phyloP scores from a whole-genome alignment of 2,329 filamentous ascomycete genomes.

The Colletotrichum sp. region DNA sequence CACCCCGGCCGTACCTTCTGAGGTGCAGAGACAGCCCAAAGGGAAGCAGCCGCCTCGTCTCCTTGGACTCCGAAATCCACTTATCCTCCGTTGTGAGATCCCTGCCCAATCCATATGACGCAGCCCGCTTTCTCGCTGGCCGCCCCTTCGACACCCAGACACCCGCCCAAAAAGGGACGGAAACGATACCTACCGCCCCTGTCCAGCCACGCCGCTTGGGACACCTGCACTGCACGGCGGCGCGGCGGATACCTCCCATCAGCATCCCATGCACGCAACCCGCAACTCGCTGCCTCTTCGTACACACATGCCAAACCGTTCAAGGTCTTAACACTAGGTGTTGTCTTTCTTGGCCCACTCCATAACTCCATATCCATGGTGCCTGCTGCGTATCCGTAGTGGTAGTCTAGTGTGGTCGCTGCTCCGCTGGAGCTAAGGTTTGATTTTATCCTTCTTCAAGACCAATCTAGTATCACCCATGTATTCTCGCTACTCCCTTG shows the following conservation, averaged over 20 bases:
- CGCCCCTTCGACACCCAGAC: constrained; percentile 1
- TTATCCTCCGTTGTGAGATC: constrained; percentile 35
- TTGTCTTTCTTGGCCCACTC: constrained; percentile 37
- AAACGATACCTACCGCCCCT: constrained; percentile 7
- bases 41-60: constrained; percentile 14
- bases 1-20: not conserved
- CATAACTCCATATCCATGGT: constrained; percentile 39
- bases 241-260: constrained; percentile 17
- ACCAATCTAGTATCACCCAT: constrained; percentile 34
- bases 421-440: constrained; percentile 32
- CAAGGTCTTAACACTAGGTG: constrained; percentile 20
- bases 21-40: not conserved
- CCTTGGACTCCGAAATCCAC: constrained; percentile 13
- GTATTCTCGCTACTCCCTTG: constrained; percentile 34
- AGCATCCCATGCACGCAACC: constrained; percentile 32
- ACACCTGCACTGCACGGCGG: constrained; percentile 5
- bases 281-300: constrained; percentile 32
- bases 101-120: constrained; percentile 33
- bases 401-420: constrained; percentile 28
- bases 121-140: constrained; percentile 21
- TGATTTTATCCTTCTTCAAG: constrained; percentile 38
- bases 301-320: constrained; percentile 25
- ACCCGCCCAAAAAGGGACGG: constrained; percentile 16
- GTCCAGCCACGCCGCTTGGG: constrained; percentile 15
- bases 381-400: constrained; percentile 13